Percentiles rank a stretch among this genome's conserved stretches.
Evolutionary conservation across 306 rosid genomes (phyloP).

Genomic region (Begonia peltatifolia): DNA sequence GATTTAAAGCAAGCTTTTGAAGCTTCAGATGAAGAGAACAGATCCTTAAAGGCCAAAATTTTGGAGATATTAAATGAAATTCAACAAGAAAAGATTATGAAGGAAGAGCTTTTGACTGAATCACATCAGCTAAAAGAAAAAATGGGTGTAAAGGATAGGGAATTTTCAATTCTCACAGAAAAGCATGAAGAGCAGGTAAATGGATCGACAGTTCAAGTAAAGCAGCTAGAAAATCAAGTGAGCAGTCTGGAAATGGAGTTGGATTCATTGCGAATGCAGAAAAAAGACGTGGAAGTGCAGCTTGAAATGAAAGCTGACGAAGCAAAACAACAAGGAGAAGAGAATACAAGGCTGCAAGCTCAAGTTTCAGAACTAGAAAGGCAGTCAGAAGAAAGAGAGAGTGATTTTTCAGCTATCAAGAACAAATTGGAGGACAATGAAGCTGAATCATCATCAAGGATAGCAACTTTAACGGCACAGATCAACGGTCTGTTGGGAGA

Average conservation of each 20-base stretch:
- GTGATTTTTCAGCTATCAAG: constrained; percentile 27
- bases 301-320: constrained; percentile 27
- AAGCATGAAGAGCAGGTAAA: constrained; percentile 30
- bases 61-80: constrained; percentile 35
- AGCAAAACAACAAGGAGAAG: constrained; percentile 35
- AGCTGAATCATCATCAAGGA: constrained; percentile 29
- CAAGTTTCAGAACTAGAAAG: constrained; percentile 39
- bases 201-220: constrained; percentile 28
- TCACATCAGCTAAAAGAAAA: constrained; percentile 36
- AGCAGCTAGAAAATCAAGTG: constrained; percentile 27
- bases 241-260: constrained; percentile 30
- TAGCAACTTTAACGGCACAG: constrained; percentile 44
- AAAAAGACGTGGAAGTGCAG: constrained; percentile 30
- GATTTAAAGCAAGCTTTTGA: constrained; percentile 26
- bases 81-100: constrained; percentile 30
- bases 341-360: constrained; percentile 22
- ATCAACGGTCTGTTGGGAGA: constrained; percentile 35
- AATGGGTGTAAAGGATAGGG: constrained; percentile 31
- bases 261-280: constrained; percentile 31
- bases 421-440: constrained; percentile 45
- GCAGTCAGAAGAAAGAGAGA: constrained; percentile 38
- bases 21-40: constrained; percentile 46
- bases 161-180: constrained; percentile 39
- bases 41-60: constrained; percentile 34
- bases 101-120: constrained; percentile 37